Base-by-base conservation (phyloP, 106 monocot species). In the Narthecium ossifragum region DNA sequence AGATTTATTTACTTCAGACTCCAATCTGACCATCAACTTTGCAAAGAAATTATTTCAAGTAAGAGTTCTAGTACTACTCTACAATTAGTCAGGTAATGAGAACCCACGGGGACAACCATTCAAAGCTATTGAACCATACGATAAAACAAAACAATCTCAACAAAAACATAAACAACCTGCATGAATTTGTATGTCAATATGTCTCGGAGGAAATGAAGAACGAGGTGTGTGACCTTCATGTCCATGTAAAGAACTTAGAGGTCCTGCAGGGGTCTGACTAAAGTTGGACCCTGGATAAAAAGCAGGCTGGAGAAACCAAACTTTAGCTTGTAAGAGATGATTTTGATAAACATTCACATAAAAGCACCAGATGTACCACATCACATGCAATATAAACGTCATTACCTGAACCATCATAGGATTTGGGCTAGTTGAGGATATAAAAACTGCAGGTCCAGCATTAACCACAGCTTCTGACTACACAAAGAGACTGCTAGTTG, bases 361-460 rank as follows among this genome's bases (percentile, higher is more conserved):
- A n/a, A n/a, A n/a, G n/a, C n/a, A n/a, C n/a, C n/a, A n/a, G 36
- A 36, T 51, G 31, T 46, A 53, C 15, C 28, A 55, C 5, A 14
- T 55, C 21, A 66, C 41, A 15, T 55, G 14, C 4, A 4, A 18
- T 30, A 29, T 55, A 7, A 55, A 9, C 12, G 55, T 59, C 21
- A 67, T 26, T 67, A 92, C 93, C 85, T 93, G 93, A 76, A 98
- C 96, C 90, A 98, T 86, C 47, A 98, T 55, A 51, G 96, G 86
- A 74, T 80, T 90, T 40, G 96, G 86, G 9, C 83, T 72, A 31
- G 75, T 62, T 55, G 80, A 76, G 58, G 96, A 90, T 47, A 98
- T 74, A 65, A 84, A 98, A 61, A 83, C 75, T 38, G 90, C 90
- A 54, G 96, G 90, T 52, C 96, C 96, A 67, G 90, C 76, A 66